Percentiles rank a stretch among this genome's conserved stretches.
phyloP scores from a whole-genome alignment of 2,329 filamentous ascomycete genomes.

The Macroventuria anomochaeta region DNA sequence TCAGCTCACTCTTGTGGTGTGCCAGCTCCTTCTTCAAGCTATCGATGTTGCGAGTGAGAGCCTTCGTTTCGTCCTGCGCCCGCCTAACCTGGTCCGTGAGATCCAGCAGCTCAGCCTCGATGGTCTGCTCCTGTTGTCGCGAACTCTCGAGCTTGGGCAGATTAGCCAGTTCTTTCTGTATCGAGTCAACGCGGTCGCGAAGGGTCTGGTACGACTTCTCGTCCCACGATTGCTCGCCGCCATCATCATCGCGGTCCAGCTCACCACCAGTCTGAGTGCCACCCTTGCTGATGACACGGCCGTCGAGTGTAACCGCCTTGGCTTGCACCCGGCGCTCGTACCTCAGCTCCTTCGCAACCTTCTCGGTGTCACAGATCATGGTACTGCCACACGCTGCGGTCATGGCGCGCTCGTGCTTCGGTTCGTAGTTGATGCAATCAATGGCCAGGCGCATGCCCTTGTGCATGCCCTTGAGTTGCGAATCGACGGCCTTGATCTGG shows the following conservation, averaged over 20 bases:
- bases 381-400: slow-evolving; percentile 94
- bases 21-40: slow-evolving; percentile 85
- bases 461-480: slow-evolving; percentile 86
- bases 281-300: slow-evolving; percentile 95
- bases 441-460: slow-evolving; percentile 87
- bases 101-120: slow-evolving; percentile 79
- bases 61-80: slow-evolving; percentile 75
- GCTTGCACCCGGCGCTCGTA: slow-evolving; percentile 85
- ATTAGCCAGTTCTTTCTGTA: slow-evolving; percentile 77
- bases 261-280: slow-evolving; percentile 96
- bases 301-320: slow-evolving; percentile 92
- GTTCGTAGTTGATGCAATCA: slow-evolving; percentile 94
- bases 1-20: slow-evolving; percentile 73
- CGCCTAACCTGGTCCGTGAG: slow-evolving; percentile 78
- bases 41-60: slow-evolving; percentile 80
- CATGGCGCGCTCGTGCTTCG: slow-evolving; percentile 86
- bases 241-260: slow-evolving; percentile 68
- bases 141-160: slow-evolving; percentile 80
- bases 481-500: slow-evolving; percentile 89
- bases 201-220: slow-evolving; percentile 88
- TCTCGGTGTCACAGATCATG: slow-evolving; percentile 88
- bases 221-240: slow-evolving; percentile 82
- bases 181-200: slow-evolving; percentile 75
- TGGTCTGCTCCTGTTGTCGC: slow-evolving; percentile 76
- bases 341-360: slow-evolving; percentile 86